Evolutionary conservation across 2,329 filamentous ascomycete genomes (phyloP).

Genomic region (Cercospora zeina): DNA sequence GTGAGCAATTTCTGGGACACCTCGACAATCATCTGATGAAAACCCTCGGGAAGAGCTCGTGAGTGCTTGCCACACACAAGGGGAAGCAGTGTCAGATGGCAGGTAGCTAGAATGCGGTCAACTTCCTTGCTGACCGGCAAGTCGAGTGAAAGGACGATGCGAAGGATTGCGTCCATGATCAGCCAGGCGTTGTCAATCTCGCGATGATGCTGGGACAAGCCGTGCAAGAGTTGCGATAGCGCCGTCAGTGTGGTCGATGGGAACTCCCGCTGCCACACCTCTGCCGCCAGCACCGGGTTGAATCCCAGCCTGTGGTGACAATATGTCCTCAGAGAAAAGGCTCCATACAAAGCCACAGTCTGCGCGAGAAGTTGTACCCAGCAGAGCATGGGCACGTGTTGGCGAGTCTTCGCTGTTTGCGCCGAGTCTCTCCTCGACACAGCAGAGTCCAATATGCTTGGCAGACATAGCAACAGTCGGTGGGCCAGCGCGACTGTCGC

Average conservation of each 20-base stretch:
- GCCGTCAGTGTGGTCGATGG: background rate
- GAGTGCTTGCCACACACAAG: constrained; percentile 37
- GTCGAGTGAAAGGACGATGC: constrained; percentile 17
- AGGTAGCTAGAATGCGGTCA: constrained; percentile 28
- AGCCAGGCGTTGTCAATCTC: constrained; percentile 30
- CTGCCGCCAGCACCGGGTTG: constrained; percentile 3
- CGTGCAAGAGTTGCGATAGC: constrained; percentile 18
- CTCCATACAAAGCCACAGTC: constrained; percentile 11
- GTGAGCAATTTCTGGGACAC: constrained; percentile 10
- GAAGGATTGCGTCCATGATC: constrained; percentile 29
- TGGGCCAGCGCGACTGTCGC: constrained; percentile 24
- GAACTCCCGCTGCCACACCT: background rate
- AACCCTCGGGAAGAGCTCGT: constrained; percentile 32
- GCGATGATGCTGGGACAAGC: constrained; percentile 22
- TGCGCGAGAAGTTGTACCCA: constrained; percentile 28
- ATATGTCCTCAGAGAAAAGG: constrained; percentile 7
- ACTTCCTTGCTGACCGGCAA: constrained; percentile 16
- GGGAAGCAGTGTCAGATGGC: constrained; percentile 32
- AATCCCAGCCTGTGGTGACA: constrained; percentile 12
- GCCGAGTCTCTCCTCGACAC: constrained; percentile 33
- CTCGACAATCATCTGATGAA: constrained; percentile 31
- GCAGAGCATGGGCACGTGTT: constrained; percentile 24
- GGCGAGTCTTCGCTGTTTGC: constrained; percentile 24
- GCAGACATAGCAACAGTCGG: constrained; percentile 28
- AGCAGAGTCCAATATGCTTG: constrained; percentile 24